phyloP scores from a whole-genome alignment of 2,329 filamentous ascomycete genomes.

The Colletotrichum phormii region DNA sequence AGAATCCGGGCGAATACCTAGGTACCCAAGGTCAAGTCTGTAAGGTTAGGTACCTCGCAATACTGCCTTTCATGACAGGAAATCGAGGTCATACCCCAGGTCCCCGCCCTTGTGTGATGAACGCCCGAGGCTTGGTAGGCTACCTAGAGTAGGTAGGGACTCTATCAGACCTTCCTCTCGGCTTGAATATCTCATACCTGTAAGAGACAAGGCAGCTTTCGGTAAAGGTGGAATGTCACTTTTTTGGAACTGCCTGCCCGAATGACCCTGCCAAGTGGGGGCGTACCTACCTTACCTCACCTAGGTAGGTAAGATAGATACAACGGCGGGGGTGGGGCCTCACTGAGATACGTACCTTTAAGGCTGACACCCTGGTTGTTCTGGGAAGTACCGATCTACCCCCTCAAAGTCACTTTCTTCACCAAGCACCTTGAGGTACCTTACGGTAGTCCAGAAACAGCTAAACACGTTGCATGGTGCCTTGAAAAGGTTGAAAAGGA shows the following conservation, averaged over 20 bases:
- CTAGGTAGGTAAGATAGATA: too few relatives aligned
- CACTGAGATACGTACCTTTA: not conserved
- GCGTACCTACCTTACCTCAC: too few relatives aligned
- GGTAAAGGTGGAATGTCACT: not conserved
- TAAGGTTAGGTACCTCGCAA: not conserved
- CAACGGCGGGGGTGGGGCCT: not conserved
- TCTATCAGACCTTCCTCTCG: too few relatives aligned
- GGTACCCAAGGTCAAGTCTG: not conserved
- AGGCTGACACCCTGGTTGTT: not conserved
- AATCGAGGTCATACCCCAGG: not conserved
- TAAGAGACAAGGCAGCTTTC: not conserved
- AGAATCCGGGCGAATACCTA: not conserved
- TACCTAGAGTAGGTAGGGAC: not conserved
- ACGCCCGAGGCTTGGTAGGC: too few relatives aligned
- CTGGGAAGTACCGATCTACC: not conserved
- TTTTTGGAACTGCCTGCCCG: not conserved
- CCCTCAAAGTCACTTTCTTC: not conserved
- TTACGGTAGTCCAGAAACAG: not conserved
- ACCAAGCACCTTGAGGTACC: not conserved
- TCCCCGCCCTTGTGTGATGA: not conserved
- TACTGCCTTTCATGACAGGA: not conserved
- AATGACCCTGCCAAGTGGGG: not conserved
- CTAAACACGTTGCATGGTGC: not conserved
- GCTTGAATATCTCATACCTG: too few relatives aligned
- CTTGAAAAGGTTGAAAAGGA: not conserved